Base-by-base conservation (phyloP, 2,329 filamentous ascomycete genomes). In the Colletotrichum gloeosporioides region DNA sequence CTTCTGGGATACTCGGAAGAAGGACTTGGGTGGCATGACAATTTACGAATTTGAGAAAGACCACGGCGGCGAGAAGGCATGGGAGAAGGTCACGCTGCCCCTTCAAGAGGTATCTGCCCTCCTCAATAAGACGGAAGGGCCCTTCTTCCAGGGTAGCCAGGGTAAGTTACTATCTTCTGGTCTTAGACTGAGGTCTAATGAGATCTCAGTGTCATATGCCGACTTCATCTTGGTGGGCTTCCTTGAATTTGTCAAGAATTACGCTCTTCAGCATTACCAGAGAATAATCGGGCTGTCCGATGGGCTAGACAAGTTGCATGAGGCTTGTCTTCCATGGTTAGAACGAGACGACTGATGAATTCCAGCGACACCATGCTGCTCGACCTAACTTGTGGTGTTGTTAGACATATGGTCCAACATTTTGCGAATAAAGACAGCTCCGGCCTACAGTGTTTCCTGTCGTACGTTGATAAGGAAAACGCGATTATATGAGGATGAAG, bases 111-210 rank as follows among this genome's bases (percentile, higher is more conserved):
- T 86, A 2, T 86, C 87, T 63, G 85, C 81, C 2, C 78, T 92
- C 70, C 80, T 94, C 77, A 88, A 88, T 78, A 89, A 92, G 83
- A 89, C 89, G 44, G 87, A 88, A 0, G 93, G 93, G 0, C 90
- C 91, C 0, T 95, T 91, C 80, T 91, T 95, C 71, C 65, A 90
- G 77, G 93, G 93, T 0, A 83, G 88, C 65, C 87, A 55, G 86
- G 75, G 84, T 88, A 6, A 87, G 86, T 36, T 22, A 22, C 6
- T 12, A 5, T 29, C 31, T 6, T 13, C 10, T 16, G 10, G 4
- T 18, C 4, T 6, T 25, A 7, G 29, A n/a, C 27, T 18, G 15
- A 10, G 9, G 3, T 31, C 22, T 22, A 18, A 32, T 59, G 53
- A 9, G 2, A 2, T 8, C 4, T 1, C 8, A 78, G 77, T 73